Evolutionary conservation across 257 asterid species (phyloP).

Genomic region (Solanum acaule): DNA sequence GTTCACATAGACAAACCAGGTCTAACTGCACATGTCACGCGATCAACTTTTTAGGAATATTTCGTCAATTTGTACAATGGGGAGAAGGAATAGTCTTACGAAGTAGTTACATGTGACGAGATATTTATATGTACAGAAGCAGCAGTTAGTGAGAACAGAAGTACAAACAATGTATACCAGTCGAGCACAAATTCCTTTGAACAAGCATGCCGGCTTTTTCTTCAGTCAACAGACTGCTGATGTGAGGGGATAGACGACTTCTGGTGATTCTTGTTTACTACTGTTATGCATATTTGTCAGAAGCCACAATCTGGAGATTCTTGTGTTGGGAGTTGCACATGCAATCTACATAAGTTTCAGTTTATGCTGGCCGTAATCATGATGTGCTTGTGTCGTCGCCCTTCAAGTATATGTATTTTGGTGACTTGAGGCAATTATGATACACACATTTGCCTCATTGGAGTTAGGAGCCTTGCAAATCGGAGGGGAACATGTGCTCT

Average conservation of each 20-base stretch:
- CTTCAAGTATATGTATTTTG: not conserved
- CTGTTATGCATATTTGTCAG: not conserved
- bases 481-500: slow-evolving; percentile 92
- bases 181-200: not conserved
- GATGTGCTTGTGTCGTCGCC: not conserved
- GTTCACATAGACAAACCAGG: not conserved
- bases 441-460: slow-evolving; percentile 72
- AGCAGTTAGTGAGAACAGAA: not conserved
- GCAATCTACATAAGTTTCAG: not conserved
- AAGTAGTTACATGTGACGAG: not conserved
- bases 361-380: not conserved
- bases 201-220: not conserved
- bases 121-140: not conserved
- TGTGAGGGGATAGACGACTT: not conserved
- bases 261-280: not conserved
- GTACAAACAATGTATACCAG: not conserved
- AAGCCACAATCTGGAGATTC: not conserved
- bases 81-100: not conserved
- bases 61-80: not conserved
- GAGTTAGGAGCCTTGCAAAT: slow-evolving; percentile 84
- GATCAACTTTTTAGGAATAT: not conserved
- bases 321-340: not conserved
- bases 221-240: not conserved
- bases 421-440: slow-evolving; percentile 15
- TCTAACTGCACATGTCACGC: not conserved